phyloP scores from a whole-genome alignment of 805 yeast genomes.

The Kluyveromyces aestuarii region DNA sequence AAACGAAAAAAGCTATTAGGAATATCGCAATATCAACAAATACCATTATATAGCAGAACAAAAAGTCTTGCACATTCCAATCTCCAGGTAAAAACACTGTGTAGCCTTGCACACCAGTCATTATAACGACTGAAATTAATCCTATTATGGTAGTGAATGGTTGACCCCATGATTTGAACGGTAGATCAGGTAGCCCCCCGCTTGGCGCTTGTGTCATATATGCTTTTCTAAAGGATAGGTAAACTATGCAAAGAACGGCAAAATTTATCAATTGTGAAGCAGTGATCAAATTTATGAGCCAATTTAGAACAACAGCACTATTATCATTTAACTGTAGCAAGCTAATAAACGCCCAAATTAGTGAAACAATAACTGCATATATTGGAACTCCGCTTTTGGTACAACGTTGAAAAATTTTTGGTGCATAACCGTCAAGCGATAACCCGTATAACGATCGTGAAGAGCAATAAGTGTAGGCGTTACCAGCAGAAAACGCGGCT shows the following conservation, averaged over 20 bases:
- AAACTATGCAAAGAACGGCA: slow-evolving; percentile 47
- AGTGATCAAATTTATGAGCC: slow-evolving; percentile 67
- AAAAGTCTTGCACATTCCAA: slow-evolving; percentile 54
- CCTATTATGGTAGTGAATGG: slow-evolving; percentile 51
- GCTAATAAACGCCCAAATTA: slow-evolving; percentile 55
- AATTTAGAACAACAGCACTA: slow-evolving; percentile 55
- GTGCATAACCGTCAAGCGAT: slow-evolving; percentile 67
- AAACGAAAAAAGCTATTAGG: slow-evolving; percentile 40
- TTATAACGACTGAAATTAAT: slow-evolving; percentile 33
- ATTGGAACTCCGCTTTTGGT: slow-evolving; percentile 64
- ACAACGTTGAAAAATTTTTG: slow-evolving; percentile 53
- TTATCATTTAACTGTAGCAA: slow-evolving; percentile 53
- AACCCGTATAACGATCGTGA: slow-evolving; percentile 61
- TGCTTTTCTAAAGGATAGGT: slow-evolving; percentile 54
- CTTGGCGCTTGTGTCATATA: slow-evolving; percentile 42
- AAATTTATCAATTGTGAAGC: slow-evolving; percentile 60
- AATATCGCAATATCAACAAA: slow-evolving; percentile 45
- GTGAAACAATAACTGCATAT: slow-evolving; percentile 40
- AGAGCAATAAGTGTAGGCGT: slow-evolving; percentile 68
- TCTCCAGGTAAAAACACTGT: slow-evolving; percentile 55
- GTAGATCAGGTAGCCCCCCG: slow-evolving; percentile 32
- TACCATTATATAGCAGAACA: slow-evolving; percentile 65
- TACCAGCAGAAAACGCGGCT: slow-evolving; percentile 77
- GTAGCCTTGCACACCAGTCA: slow-evolving; percentile 62
- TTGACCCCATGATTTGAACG: slow-evolving; percentile 48